Evolutionary conservation across 2,329 filamentous ascomycete species (phyloP).

Genomic region (Fusarium cyanostomum): DNA sequence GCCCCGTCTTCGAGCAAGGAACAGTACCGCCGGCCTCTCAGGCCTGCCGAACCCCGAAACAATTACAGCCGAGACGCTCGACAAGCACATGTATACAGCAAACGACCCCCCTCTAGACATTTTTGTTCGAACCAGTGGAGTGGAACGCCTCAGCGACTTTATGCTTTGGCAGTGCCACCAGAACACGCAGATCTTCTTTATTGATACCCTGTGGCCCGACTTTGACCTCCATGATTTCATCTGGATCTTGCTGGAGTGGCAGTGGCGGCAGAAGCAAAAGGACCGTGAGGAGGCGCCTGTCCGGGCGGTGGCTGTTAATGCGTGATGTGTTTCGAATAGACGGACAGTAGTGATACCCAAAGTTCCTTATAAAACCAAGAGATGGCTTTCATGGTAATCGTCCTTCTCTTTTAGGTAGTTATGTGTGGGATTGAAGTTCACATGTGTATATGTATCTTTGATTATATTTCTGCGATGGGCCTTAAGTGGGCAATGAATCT

Average conservation of each 20-base stretch:
- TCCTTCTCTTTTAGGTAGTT: constrained; percentile 10
- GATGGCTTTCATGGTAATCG: constrained; percentile 6
- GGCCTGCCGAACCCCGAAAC: constrained; percentile 78
- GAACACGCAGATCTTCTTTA: constrained; percentile 89
- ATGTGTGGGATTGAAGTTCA: constrained; percentile 4
- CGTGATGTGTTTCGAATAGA: constrained; percentile 32
- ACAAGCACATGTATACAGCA: constrained; percentile 87
- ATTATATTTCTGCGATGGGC: constrained; percentile 2
- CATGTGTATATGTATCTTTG: not conserved
- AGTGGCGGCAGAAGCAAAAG: constrained; percentile 69
- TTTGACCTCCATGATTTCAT: constrained; percentile 95
- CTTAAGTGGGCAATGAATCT: constrained; percentile 3
- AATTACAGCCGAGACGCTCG: constrained; percentile 85
- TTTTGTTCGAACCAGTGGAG: constrained; percentile 90
- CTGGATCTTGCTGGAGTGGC: constrained; percentile 92
- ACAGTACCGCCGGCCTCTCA: constrained; percentile 48
- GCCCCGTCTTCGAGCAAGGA: constrained; percentile 48
- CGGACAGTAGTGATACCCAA: constrained; percentile 36
- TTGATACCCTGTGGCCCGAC: constrained; percentile 93
- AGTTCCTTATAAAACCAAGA: constrained; percentile 24
- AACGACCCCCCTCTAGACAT: constrained; percentile 88
- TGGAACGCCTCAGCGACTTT: constrained; percentile 93
- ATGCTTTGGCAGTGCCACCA: constrained; percentile 99
- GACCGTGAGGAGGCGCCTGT: constrained; percentile 60
- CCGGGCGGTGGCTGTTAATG: constrained; percentile 43